Evolutionary conservation across 2,329 filamentous ascomycete genomes (phyloP).

Genomic region (Fusarium sp.): DNA sequence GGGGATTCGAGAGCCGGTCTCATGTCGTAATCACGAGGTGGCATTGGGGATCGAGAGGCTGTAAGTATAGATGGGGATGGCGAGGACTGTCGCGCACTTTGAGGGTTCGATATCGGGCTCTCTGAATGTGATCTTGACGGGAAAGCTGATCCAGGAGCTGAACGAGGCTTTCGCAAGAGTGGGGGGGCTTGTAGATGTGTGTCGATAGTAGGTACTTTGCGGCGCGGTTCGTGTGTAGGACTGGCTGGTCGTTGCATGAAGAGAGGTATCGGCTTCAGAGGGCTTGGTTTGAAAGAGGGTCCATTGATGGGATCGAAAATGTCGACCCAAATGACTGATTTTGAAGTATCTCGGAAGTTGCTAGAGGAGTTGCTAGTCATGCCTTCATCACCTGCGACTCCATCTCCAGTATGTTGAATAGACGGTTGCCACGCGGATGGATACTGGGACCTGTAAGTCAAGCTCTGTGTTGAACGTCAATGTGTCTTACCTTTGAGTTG

Average conservation of each 20-base stretch:
- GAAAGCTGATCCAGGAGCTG: conserved; percentile 7
- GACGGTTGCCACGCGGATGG: conserved; percentile 2
- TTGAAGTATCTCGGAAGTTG: conserved; percentile 41
- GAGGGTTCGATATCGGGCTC: neutral
- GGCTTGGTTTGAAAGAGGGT: conserved; percentile 59
- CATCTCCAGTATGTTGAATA: conserved; percentile 4
- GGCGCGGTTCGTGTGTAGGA: conserved; percentile 19
- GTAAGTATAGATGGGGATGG: conserved; percentile 1
- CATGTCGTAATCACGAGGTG: conserved; percentile 1
- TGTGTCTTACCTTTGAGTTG: conserved; percentile 5
- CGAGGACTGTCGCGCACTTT: neutral
- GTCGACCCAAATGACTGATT: conserved; percentile 61
- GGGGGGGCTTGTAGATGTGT: conserved; percentile 25
- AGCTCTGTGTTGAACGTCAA: neutral
- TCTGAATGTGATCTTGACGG: neutral
- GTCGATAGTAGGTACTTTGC: conserved; percentile 14
- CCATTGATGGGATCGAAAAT: conserved; percentile 61
- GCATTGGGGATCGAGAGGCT: neutral
- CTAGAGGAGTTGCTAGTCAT: neutral
- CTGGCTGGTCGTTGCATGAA: conserved; percentile 55
- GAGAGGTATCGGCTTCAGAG: conserved; percentile 62
- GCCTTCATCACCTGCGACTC: conserved; percentile 9
- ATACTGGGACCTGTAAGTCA: conserved; percentile 19
- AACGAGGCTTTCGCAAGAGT: conserved; percentile 12
- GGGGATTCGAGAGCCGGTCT: neutral